Base-by-base conservation (phyloP, 1,139 yeast genomes). In the Eremothecium gossypii region DNA sequence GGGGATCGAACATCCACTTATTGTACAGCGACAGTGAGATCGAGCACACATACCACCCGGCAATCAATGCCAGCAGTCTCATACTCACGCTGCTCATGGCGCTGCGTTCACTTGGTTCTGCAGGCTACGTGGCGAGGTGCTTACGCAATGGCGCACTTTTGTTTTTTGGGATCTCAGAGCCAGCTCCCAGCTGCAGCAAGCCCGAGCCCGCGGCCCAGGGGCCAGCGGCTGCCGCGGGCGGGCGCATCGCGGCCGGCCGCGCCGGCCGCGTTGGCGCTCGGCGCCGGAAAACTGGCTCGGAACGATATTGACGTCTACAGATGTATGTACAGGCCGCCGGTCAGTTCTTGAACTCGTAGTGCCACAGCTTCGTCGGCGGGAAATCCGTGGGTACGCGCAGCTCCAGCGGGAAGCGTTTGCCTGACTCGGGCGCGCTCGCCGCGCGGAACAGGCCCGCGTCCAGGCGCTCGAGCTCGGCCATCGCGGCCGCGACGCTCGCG, bases 1-100 rank as follows among this genome's bases (percentile, higher is more conserved):
- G 60, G 1, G 63, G 60, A 34, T 93, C 89, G 66, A 89, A 91
- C 96, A 91, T 89, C 96, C 96, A 89, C 64, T 89, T 91, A 68
- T 91, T 91, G 67, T 91, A 91, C 30, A 89, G 70, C n/a, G 95
- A 83, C 27, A 89, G 76, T 10, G 85, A 65, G 46, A 86, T 71
- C 10, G 94, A 82, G 48, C 78, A 78, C 12, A 69, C 45, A 54
- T 77, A 77, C 84, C 71, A 68, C 11, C 72, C 70, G 7, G 46
- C 27, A 4, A 66, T 65, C 36, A 53, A 51, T 8, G 49, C 13
- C 20, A 45, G 27, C 31, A 48, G 31, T 30, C 31, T 27, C 37
- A 34, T 34, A 12, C n/a, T 32, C 17, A 32, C 31, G 13, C 3
- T 12, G 11, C 31, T 29, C 23, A 17, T 17, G 23, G 23, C 23